Evolutionary conservation across 1,284 basidiomycete species (phyloP).

Genomic region (Singerocomus inundabilis): DNA sequence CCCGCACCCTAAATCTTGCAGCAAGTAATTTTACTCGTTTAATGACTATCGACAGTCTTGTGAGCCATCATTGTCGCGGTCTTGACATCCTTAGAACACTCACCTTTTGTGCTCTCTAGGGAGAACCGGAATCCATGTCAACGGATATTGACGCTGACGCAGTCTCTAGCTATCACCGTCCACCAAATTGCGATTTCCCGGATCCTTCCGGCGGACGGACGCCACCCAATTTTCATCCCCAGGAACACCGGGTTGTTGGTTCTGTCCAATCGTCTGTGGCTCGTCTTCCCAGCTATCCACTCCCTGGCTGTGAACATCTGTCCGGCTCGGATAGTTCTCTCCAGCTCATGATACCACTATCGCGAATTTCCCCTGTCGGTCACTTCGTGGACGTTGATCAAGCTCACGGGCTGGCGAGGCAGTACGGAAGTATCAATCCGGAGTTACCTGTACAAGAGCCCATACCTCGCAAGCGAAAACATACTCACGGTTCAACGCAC

Average conservation of each 20-base stretch:
- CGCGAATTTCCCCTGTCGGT: not conserved
- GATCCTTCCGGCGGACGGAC: not conserved
- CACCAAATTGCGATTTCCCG: not conserved
- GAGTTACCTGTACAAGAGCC: not conserved
- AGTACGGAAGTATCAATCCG: not conserved
- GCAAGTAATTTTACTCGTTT: not conserved
- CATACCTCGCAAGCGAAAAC: conserved; percentile 22
- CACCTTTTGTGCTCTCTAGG: conserved; percentile 5
- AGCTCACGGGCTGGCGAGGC: not conserved
- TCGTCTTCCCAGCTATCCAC: not conserved
- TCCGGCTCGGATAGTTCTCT: not conserved
- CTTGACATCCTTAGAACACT: not conserved
- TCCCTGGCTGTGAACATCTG: not conserved
- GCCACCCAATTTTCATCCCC: not conserved
- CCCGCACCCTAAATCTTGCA: not conserved
- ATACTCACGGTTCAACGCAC: not conserved
- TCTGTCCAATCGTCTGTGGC: not conserved
- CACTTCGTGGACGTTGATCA: not conserved
- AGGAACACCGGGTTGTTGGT: not conserved
- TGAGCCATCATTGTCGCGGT: conserved; percentile 11
- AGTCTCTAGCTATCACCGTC: not conserved
- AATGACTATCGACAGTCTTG: conserved; percentile 18
- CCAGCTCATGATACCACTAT: not conserved
- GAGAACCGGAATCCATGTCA: conserved; percentile 2
- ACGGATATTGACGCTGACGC: conserved; percentile 13